Base-by-base conservation (phyloP, 176 grass and related monocot genomes). In the Aegilops bicornis region DNA sequence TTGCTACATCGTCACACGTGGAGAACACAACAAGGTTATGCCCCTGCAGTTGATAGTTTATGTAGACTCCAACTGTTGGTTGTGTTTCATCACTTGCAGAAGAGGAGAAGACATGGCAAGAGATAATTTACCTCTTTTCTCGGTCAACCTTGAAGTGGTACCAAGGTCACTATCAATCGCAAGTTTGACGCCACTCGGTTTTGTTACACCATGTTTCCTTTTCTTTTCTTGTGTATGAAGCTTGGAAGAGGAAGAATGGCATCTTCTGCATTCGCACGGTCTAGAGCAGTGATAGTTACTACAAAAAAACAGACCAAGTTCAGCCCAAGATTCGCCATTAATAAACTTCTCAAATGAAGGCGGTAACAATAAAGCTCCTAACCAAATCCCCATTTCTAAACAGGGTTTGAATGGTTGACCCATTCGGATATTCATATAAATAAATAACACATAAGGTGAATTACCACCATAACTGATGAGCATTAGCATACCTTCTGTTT, bases 251-350 rank as follows among this genome's bases (percentile, higher is more conserved):
- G 97, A 76, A 99, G 82, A 24, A 83, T 87, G 22, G 94, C 92
- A 91, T 99, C 94, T 91, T 96, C 97, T 17, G 94, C 97, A 87
- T 99, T 99, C 32, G 97, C 85, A 20, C 92, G 86, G 69, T 96
- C 94, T 77, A 99, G 79, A 88, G 94, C 92, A 69, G 92, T 99
- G 25, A 99, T 83, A 86, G 37, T 88, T 84, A 68, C 87, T 91
- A 43, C 47, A 88, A 79, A 59, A 74, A 88, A 32, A 67, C 14
- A 87, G 87, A 77, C 50, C 90, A 80, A 32, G 64, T 75, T 80
- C 65, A 92, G 39, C 50, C 69, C 39, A 81, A 71, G 69, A 71
- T 63, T 32, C 64, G 24, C 69, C 36, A 88, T 6, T 11, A 17
- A 64, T 39, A 65, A 32, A 20, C 12, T 25, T 78, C 16, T 75